Evolutionary conservation across 345 rosid species (phyloP).

Genomic region (Psidium friedrichsthalianum): DNA sequence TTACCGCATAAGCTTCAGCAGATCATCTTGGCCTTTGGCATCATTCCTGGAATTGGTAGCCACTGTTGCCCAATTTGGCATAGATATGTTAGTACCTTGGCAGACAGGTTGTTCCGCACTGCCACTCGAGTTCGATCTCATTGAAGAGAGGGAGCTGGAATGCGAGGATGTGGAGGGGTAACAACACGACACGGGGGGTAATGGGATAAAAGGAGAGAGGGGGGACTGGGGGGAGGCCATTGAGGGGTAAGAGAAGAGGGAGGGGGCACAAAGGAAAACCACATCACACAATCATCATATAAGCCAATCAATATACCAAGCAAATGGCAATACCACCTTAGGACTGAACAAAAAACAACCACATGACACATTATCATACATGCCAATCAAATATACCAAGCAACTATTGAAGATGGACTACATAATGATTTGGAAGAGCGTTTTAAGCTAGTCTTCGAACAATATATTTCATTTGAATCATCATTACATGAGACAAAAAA

Average conservation of each 20-base stretch:
- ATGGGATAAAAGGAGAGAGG: too few relatives aligned
- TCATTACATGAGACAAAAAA: not conserved
- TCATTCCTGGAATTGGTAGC: slow-evolving; percentile 70
- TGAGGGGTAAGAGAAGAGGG: too few relatives aligned
- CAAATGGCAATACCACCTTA: slow-evolving; percentile 88
- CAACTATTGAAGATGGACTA: not conserved
- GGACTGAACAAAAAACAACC: slow-evolving; percentile 40
- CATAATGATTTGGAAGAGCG: not conserved
- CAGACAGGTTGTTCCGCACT: slow-evolving; percentile 37
- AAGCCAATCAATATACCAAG: not conserved
- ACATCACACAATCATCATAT: too few relatives aligned
- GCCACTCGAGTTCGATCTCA: slow-evolving; percentile 27
- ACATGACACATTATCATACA: not conserved
- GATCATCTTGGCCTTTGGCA: slow-evolving; percentile 50
- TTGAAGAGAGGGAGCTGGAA: too few relatives aligned
- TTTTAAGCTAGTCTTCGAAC: not conserved
- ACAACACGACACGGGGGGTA: too few relatives aligned
- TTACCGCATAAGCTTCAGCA: slow-evolving; percentile 77
- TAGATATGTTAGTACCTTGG: slow-evolving; percentile 40
- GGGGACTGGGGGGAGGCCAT: too few relatives aligned
- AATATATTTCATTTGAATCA: not conserved
- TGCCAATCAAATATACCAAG: not conserved
- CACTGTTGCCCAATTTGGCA: slow-evolving; percentile 48
- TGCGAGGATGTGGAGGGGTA: too few relatives aligned
- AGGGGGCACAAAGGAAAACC: too few relatives aligned